These are phyloP conservation scores for Vitis rotundifolia DNA, from an alignment of 164 flowering plant species.

Conservation along the genomic window DNA sequence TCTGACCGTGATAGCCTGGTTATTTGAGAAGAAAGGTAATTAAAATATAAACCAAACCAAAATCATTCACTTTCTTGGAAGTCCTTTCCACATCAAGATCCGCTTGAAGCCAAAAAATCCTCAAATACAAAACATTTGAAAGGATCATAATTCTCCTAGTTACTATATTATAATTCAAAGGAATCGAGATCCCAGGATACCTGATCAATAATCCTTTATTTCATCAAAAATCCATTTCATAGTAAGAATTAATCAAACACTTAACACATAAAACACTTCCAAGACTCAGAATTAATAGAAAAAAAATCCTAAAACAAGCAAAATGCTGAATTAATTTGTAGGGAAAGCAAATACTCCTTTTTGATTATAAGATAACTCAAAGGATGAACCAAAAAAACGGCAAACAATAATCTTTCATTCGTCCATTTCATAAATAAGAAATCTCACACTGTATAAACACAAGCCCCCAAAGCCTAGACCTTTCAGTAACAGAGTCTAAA, in stretches of 20 bases:
- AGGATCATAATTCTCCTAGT: neutral
- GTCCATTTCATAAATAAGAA: too few relatives aligned
- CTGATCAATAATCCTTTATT: neutral
- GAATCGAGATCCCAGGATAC: neutral
- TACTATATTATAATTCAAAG: neutral
- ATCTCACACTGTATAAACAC: too few relatives aligned
- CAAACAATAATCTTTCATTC: neutral
- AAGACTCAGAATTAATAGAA: neutral
- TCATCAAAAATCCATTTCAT: neutral
- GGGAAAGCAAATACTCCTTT: neutral
- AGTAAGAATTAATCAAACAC: neutral
- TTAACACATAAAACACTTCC: neutral
- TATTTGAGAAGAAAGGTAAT: slow-evolving; percentile 4
- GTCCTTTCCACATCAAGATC: neutral
- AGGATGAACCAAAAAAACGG: neutral
- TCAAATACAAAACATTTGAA: neutral
- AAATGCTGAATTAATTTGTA: neutral
- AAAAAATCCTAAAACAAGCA: neutral
- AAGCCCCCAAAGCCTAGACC: neutral
- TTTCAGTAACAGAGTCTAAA: neutral
- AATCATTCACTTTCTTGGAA: slow-evolving; percentile 1
- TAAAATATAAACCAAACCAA: neutral
- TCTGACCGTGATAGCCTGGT: slow-evolving; percentile 9
- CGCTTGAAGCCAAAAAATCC: neutral
- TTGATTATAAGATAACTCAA: neutral